phyloP scores from a whole-genome alignment of 2,329 filamentous ascomycete species.

The Cadophora sp. region DNA sequence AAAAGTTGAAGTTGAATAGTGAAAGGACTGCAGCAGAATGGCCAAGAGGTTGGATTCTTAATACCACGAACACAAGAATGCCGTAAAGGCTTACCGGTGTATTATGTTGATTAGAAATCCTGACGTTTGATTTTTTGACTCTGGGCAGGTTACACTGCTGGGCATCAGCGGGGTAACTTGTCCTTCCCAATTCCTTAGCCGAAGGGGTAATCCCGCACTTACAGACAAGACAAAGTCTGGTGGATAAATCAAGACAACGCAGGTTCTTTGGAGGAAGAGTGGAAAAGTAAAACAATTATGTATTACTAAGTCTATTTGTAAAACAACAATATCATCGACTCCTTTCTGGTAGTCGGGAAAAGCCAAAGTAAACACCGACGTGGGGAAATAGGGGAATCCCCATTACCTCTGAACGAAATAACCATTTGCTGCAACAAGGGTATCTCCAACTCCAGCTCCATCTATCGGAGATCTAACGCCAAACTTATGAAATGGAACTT shows the following conservation, averaged over 20 bases:
- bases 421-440: slow-evolving; percentile 44
- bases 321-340: background rate
- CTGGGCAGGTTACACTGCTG: background rate
- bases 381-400: background rate
- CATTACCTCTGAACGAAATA: slow-evolving; percentile 46
- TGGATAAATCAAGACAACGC: background rate
- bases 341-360: background rate
- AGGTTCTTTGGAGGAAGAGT: background rate
- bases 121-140: background rate
- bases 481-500: slow-evolving; percentile 63
- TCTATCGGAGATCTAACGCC: slow-evolving; percentile 62
- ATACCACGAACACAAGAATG: background rate
- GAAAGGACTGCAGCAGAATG: background rate
- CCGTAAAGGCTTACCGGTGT: background rate
- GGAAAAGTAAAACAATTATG: background rate
- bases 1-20: background rate
- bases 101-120: background rate
- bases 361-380: background rate
- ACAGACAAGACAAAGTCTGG: background rate
- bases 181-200: background rate
- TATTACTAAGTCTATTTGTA: background rate
- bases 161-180: background rate
- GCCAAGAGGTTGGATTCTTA: background rate
- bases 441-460: slow-evolving; percentile 55
- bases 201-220: background rate